Evolutionary conservation across 495 filamentous ascomycete genomes (phyloP), one percentile per base, ranked within the genome.

Genomic region (Tirmania nivea): DNA sequence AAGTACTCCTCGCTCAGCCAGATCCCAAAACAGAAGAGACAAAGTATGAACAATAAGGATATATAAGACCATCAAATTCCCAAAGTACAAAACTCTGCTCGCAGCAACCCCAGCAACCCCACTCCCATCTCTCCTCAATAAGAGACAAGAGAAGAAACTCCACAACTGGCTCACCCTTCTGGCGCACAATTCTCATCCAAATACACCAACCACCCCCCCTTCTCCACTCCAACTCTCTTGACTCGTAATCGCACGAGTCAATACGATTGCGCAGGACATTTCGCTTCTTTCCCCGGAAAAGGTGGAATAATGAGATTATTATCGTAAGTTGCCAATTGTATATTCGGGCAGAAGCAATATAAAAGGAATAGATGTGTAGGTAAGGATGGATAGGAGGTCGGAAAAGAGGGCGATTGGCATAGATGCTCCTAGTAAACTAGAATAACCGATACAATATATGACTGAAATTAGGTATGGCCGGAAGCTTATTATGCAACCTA

Each of bases 321-420:
- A 96, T 95, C 25, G 80, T 93, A 35, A 96, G 78, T 63, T 99
- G 92, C 89, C 90, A 96, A 68, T 94, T 85, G 68, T 88, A 99
- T 54, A 99, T 96, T 9, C 89, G 79, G 5, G 90, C 90, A 5
- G 85, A 92, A 42, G 90, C 89, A 42, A 94, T 83, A 67, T 99
- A 99, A 68, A 96, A 99, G 39, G 81, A 89, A 70, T 94, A 93
- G 50, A 99, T 94, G 66, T 99, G 90, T 21, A 96, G 69, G 92
- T 96, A 51, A 95, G 73, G 45, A 94, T 76, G 2, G 86, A 94
- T 34, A 95, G 75, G 0, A 99, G 75, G 62, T 99, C 90, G 0
- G 90, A 99, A 66, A 94, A 90, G 2, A 99, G 72, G 3, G 90
- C 85, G 49, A 99, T 94, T 0, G 90, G 90, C 84, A 99, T 87